phyloP scores from a whole-genome alignment of 2,329 filamentous ascomycete species.

The Pseudogymnoascus sp. region DNA sequence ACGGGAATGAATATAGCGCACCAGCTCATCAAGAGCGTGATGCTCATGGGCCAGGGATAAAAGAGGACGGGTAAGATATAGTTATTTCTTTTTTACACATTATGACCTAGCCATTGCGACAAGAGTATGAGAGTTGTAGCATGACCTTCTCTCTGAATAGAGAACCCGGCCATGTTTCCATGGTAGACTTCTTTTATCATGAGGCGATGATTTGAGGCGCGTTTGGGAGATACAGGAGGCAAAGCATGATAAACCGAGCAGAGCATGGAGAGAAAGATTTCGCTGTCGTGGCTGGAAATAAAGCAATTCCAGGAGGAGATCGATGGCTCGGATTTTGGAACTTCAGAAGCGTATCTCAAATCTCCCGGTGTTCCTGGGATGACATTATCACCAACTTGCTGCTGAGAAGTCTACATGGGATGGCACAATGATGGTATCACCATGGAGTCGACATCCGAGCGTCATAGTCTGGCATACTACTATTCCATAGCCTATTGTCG shows the following conservation, averaged over 20 bases:
- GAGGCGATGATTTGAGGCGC: background rate
- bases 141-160: background rate
- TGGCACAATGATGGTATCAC: background rate
- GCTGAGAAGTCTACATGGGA: slow-evolving; percentile 1
- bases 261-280: background rate
- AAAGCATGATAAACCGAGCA: background rate
- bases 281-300: background rate
- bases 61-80: slow-evolving; percentile 82
- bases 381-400: background rate
- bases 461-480: slow-evolving; percentile 28
- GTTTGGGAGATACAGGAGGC: background rate
- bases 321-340: background rate
- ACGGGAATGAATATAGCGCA: slow-evolving; percentile 26
- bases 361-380: background rate
- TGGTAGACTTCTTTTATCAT: background rate
- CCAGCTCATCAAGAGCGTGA: slow-evolving; percentile 23
- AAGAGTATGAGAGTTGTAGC: background rate
- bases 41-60: slow-evolving; percentile 58
- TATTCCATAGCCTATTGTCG: slow-evolving; percentile 54
- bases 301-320: background rate
- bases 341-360: background rate
- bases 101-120: slow-evolving; percentile 6
- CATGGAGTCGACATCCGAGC: slow-evolving; percentile 14
- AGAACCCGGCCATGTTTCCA: background rate
- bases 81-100: slow-evolving; percentile 16